Evolutionary conservation across 345 rosid species (phyloP).

Genomic region (Sisymbrium altissimum): DNA sequence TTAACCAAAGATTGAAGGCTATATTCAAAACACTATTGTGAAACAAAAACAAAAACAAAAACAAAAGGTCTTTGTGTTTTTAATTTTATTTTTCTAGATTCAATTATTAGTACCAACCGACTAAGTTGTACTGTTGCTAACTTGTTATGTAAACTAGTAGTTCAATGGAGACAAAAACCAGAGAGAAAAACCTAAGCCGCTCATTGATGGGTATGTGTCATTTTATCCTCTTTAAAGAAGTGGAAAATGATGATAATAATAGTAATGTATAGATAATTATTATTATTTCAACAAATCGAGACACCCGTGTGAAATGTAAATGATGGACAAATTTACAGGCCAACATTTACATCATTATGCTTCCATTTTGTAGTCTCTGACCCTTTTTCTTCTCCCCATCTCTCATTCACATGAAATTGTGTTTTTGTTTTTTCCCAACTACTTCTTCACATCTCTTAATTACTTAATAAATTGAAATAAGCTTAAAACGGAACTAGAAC

Average conservation of each 20-base stretch:
- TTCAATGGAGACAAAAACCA: conserved; percentile 17
- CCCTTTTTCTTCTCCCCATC: neutral
- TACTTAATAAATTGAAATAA: neutral
- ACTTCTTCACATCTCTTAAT: conserved; percentile 11
- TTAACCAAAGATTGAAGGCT: conserved; percentile 4
- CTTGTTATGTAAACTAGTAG: conserved; percentile 18
- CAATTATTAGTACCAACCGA: conserved; percentile 20
- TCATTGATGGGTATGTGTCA: conserved; percentile 8
- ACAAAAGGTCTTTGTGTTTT: neutral
- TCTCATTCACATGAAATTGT: neutral
- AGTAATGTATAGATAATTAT: neutral
- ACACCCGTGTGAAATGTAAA: conserved; percentile 31
- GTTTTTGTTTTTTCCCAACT: neutral
- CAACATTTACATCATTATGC: conserved; percentile 30
- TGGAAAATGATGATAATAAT: conserved; percentile 3
- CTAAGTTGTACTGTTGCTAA: conserved; percentile 23
- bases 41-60: neutral
- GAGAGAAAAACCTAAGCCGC: conserved; percentile 20
- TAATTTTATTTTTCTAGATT: neutral
- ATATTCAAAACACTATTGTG: conserved; percentile 15
- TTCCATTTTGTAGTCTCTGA: conserved; percentile 11
- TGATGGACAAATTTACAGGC: conserved; percentile 21
- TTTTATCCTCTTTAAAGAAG: conserved; percentile 11
- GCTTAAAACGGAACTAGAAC: neutral
- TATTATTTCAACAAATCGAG: neutral